phyloP scores from a whole-genome alignment of 768 basidiomycete species.

The Russula emetica region DNA sequence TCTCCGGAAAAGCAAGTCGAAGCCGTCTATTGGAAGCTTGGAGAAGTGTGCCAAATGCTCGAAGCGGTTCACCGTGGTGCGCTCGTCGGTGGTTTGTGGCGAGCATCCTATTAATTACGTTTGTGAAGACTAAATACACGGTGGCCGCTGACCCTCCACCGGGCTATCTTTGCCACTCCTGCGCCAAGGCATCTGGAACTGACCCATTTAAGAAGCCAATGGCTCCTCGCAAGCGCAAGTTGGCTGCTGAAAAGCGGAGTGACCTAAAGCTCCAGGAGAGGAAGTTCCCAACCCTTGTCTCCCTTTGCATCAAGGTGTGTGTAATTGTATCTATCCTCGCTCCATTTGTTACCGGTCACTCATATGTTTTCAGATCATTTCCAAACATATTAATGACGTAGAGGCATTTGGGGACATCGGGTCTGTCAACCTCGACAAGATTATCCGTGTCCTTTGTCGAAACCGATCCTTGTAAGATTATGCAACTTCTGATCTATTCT shows the following conservation, averaged over 20 bases:
- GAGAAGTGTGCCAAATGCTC: slow-evolving; percentile 77
- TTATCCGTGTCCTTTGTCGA: slow-evolving; percentile 77
- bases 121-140: slow-evolving; percentile 79
- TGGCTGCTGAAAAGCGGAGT: slow-evolving; percentile 60
- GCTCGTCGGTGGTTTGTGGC: slow-evolving; percentile 31
- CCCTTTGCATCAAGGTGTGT: slow-evolving; percentile 74
- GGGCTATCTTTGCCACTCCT: slow-evolving; percentile 81
- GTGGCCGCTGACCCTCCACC: slow-evolving; percentile 62
- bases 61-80: slow-evolving; percentile 84
- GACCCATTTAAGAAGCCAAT: slow-evolving; percentile 85
- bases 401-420: slow-evolving; percentile 89
- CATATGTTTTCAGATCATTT: slow-evolving; percentile 58
- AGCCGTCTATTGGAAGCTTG: slow-evolving; percentile 74
- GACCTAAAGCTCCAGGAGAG: slow-evolving; percentile 67
- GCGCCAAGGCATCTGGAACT: slow-evolving; percentile 69
- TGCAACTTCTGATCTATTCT: neutral
- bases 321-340: neutral
- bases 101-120: neutral
- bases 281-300: slow-evolving; percentile 64
- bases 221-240: slow-evolving; percentile 56
- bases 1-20: slow-evolving; percentile 42
- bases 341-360: neutral
- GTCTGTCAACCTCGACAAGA: slow-evolving; percentile 73
- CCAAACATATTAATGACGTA: slow-evolving; percentile 82
- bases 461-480: slow-evolving; percentile 69